Base-by-base conservation (phyloP, 2,329 filamentous ascomycete genomes). In the Conoideocrella luteorostrata region DNA sequence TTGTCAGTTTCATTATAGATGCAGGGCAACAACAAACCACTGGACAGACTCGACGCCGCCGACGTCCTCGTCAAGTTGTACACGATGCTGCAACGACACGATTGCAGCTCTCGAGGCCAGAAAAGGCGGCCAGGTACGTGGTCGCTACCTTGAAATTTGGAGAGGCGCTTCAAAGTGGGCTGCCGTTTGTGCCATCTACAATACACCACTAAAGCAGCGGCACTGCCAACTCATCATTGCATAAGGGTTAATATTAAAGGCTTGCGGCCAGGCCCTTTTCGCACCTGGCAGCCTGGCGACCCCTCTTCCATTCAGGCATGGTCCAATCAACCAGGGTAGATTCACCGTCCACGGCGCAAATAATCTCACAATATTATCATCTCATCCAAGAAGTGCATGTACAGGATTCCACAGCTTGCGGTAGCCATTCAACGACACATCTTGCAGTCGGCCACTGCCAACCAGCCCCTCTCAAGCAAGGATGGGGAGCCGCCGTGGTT, bases 191-290 rank as follows among this genome's bases (percentile, higher is more conserved):
- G 38, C 43, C 43, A 21, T 47, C 21, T 44, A 62, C 63, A 53
- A 20, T 39, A 32, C 42, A 40, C 35, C 30, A 39, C 26, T 20
- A 28, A 42, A 5, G 43, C 47, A 35, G 54, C 58, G 65, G 76
- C 74, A 78, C 65, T 85, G 82, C 80, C 82, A 86, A 78, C 82
- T 81, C 82, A 86, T 84, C 81, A 79, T 65, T 84, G 80, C 82
- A 82, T 86, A 73, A 74, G 70, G 66, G 64, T 65, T 65, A 12
- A 37, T 30, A 21, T 22, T 21, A 64, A 64, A 62, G 65, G 52
- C 50, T 56, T 42, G 39, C 10, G 39, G 41, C 39, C 41, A 34
- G 43, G 37, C 43, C 39, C 18, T 20, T 40, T 23, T 44, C 36
- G 40, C 41, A 43, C 34, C 43, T 47, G 42, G 41, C 29, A 40